Percentiles rank a stretch among this genome's conserved stretches.
Evolutionary conservation across 2,329 filamentous ascomycete species (phyloP).

Genomic region (Camillea tinctor): DNA sequence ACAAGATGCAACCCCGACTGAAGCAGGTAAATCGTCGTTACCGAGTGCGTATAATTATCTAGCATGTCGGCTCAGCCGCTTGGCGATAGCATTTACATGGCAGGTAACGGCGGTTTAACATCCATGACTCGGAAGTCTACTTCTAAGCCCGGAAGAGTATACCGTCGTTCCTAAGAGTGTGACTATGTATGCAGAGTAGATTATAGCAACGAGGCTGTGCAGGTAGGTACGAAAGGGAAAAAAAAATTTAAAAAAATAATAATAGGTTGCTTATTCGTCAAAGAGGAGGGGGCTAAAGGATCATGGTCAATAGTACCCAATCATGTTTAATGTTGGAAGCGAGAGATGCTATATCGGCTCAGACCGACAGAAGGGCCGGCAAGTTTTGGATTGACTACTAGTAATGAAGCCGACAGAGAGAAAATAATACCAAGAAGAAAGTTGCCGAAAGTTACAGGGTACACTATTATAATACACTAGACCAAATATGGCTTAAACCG

Average conservation of each 20-base stretch:
- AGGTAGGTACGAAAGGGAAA: too few relatives aligned
- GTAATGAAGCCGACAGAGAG: not conserved
- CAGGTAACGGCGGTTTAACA: not conserved
- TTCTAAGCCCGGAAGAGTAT: not conserved
- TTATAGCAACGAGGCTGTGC: not conserved
- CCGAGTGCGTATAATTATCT: not conserved
- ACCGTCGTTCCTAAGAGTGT: not conserved
- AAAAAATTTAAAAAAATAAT: too few relatives aligned
- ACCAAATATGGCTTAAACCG: too few relatives aligned
- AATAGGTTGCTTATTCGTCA: too few relatives aligned
- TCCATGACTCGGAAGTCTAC: too few relatives aligned
- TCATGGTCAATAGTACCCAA: not conserved
- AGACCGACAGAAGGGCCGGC: not conserved
- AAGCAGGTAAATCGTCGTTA: not conserved
- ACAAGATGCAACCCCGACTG: not conserved
- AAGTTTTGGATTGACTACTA: not conserved
- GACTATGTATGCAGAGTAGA: not conserved
- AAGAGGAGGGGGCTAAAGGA: not conserved
- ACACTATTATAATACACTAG: too few relatives aligned
- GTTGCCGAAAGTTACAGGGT: too few relatives aligned
- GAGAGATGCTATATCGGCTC: not conserved
- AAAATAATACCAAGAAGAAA: not conserved
- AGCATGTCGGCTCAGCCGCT: not conserved
- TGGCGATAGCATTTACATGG: not conserved
- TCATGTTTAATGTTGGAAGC: not conserved